Base-by-base conservation (phyloP, 345 rosid species). In the Firmiana major region DNA sequence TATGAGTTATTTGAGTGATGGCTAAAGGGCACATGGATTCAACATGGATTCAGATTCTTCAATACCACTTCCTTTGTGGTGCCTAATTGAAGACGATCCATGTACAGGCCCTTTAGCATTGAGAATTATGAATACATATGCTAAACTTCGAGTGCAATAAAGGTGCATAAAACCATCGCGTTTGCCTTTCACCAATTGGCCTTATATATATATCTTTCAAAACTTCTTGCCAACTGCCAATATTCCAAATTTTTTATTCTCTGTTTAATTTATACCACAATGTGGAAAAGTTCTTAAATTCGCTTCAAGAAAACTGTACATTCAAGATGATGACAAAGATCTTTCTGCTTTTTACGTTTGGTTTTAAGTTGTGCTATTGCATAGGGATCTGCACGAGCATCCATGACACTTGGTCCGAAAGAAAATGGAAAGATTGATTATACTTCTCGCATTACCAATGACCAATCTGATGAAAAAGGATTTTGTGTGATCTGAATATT, bases 31-130 rank as follows among this genome's bases (percentile, higher is more conserved):
- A n/a, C 38, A 63, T 75, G 82, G 81, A 78, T 71, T 80, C 79
- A 76, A n/a, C 38, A 63, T 75, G 82, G 81, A 78, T 71, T 80
- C 79, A 76, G 79, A 80, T 84, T 84, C 87, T 77, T 86, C 82
- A n/a, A 8, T 10, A n/a, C 75, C 75, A 71, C 74, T 17, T 9
- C 2, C 21, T 63, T 21, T 24, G 84, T 73, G 82, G 79, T 76
- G 71, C 76, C 54, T 19, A 22, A 54, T 42, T 77, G 83, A 85
- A 84, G 82, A 64, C 3, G 5, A 9, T 71, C 48, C 74, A 11
- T 71, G 31, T 53, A 48, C 75, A 19, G 9, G 75, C 75, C 11
- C 9, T 71, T 71, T 11, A 34, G 16, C 3, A 71, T 34, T 51
- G 26, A 31, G 31, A 51, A 69, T 70, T 53, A 49, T 6, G 36